Evolutionary conservation across 768 basidiomycete genomes (phyloP), one percentile per base, ranked within the genome.

Genomic region (Crassisporium funariophilum): DNA sequence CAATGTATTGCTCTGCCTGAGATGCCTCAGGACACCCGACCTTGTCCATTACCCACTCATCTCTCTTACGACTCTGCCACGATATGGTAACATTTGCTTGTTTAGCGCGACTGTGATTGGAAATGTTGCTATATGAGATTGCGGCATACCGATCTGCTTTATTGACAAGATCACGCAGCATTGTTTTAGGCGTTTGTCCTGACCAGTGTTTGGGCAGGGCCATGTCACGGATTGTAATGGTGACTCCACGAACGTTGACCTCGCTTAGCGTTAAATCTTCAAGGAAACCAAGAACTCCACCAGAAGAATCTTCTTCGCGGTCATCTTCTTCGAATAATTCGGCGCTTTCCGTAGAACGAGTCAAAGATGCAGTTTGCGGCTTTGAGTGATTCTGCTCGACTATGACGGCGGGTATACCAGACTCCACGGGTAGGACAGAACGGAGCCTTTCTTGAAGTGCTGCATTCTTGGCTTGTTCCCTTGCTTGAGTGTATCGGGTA

Each of bases 1-100:
- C 81, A 40, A 95, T 78, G 60, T 92, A 99, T 57, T 98, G 84
- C 64, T 91, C 90, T 17, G 95, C 94, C 62, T 98, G 93, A 0
- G 60, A 57, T 45, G 81, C 76, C 51, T 89, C 81, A 35, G 79
- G 71, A 58, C 95, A 98, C 11, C 90, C 94, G 35, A 90, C 72
- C 49, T 90, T 81, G 3, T 83, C 79, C 95, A 98, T 99, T 12
- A 63, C 62, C 86, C 88, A 97, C 40, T 83, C 76, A 44, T 79
- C 72, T 46, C 68, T 67, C 52, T 76, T 77, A 41, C 72, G 75
- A 24, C 79, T 80, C 34, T 76, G 76, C 91, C 91, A 95, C 22
- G 83, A 75, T 46, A 98, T 78, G 44, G 69, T 81, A 38, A 94
- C 76, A 25, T 78, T 73, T 9, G 83, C 85, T 41, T 94, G 79